Percentiles rank a stretch among this genome's conserved stretches.
Evolutionary conservation across 805 yeast species (phyloP).

Genomic region (Ogataea corticis): DNA sequence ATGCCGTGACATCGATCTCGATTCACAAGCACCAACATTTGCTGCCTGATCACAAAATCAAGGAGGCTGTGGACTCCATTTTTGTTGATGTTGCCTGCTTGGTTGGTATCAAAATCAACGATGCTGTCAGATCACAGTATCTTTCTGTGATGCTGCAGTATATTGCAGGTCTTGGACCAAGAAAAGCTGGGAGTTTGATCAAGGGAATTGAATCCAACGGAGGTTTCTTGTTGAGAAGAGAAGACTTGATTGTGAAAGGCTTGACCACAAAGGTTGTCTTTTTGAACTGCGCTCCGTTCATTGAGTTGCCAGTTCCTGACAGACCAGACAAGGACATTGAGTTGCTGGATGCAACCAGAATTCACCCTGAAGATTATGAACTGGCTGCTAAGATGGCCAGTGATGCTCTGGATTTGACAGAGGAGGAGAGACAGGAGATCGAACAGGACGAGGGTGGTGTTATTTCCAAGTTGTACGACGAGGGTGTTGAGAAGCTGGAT

Average conservation of each 20-base stretch:
- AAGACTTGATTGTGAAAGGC: conserved; percentile 80
- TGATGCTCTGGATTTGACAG: conserved; percentile 94
- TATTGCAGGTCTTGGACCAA: conserved; percentile 91
- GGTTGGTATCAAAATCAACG: conserved; percentile 93
- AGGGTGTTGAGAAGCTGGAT: conserved; percentile 73
- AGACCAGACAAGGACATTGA: conserved; percentile 66
- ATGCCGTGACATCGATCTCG: conserved; percentile 66
- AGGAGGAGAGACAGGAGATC: conserved; percentile 74
- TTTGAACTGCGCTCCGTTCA: conserved; percentile 88
- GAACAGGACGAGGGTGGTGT: conserved; percentile 82
- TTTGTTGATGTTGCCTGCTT: conserved; percentile 88
- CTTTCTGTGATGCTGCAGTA: conserved; percentile 71
- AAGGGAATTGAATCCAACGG: conserved; percentile 76
- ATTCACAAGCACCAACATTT: conserved; percentile 72
- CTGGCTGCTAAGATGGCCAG: conserved; percentile 97
- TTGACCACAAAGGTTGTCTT: conserved; percentile 79
- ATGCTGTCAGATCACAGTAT: conserved; percentile 76
- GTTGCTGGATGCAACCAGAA: conserved; percentile 88
- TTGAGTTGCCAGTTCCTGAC: conserved; percentile 68
- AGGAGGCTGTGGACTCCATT: conserved; percentile 70
- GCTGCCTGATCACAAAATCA: conserved; percentile 61
- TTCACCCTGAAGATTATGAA: conserved; percentile 97
- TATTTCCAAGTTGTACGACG: conserved; percentile 68
- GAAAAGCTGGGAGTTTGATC: conserved; percentile 86
- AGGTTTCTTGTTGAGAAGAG: conserved; percentile 62